Base-by-base conservation (phyloP, 2,329 filamentous ascomycete genomes). In the Fusarium sp. region DNA sequence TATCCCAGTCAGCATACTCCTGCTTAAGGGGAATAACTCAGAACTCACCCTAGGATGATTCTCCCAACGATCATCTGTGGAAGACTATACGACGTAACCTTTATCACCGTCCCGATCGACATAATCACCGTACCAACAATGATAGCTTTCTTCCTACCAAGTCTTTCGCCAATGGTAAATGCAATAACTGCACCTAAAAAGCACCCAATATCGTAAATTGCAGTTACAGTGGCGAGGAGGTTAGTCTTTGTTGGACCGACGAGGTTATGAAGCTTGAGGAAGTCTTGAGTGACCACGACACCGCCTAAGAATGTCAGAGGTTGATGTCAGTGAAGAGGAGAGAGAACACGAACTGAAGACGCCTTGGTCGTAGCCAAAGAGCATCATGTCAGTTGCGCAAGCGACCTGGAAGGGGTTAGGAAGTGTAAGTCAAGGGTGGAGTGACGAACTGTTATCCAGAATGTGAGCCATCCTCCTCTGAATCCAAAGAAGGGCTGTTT, bases 391-490 rank as follows among this genome's bases (percentile, higher is more conserved):
- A 12, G 67, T 66, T 10, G 66, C 66, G 9, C 56, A 70, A 4
- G 67, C 66, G 37, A 62, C 61, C 66, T 70, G 12, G 10, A 11
- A 1, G 1, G 1, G 14, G 26, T 49, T 20, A 52, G 33, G 6
- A 5, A 14, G 27, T 20, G 12, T 23, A 18, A 20, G 15, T 23
- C 4, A 18, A 6, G 3, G 17, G 14, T 18, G 9, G 3, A 20
- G 27, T 26, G 33, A 35, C 67, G 40, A 18, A 70, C 56, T 3
- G 56, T 70, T 13, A 70, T 70, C 66, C 66, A 70, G 20, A 67
- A 67, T 6, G 66, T 70, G 7, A 70, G 52, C 66, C 66, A 67
- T 52, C 66, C 66, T 52, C 66, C 67, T 52, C 56, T 46, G n/a
- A 54, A 50, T 17, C 66, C 60, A 20, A 70, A 66, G 38, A 55